Evolutionary conservation across 2,329 filamentous ascomycete genomes (phyloP), one percentile per base, ranked within the genome.

Genomic region (Fonsecaea monophora): DNA sequence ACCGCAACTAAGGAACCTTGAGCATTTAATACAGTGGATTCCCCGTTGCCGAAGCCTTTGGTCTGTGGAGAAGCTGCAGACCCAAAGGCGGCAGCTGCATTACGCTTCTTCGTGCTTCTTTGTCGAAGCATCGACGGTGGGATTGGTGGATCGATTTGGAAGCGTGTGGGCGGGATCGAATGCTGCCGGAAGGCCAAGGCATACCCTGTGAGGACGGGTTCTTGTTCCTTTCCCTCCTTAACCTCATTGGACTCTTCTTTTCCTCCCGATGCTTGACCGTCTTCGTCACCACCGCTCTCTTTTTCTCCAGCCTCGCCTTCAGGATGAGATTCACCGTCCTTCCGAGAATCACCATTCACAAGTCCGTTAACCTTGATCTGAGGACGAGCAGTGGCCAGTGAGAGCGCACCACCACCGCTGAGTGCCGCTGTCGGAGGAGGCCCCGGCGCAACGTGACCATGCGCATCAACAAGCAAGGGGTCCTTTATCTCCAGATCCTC

Each of bases 91-190:
- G 62, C 48, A 9, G 65, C 42, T 8, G 55, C 50, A 42, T 42
- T 69, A 37, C 71, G 66, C 50, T 70, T 71, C 68, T 71, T 71
- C 1, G 59, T 68, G 67, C 59, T 70, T 12, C 65, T 66, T 45
- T 66, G 56, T n/a, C 70, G 67, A 7, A 73, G 67, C 72, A 73
- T 73, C 12, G 70, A 38, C 5, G 72, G 42, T 9, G 71, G 72
- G 38, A 73, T 73, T 10, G 72, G 72, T 7, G 72, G 72, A 25
- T 71, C 71, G 65, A 73, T 73, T 54, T 73, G 68, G 59, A 73
- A 73, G 13, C 72, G 72, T 12, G 59, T 58, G 3, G 71, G 68
- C 4, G 72, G 72, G 45, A 73, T 73, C 15, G 63, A 55, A 53
- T 70, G 65, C 10, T 60, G 65, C 45, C 67, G 68, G 57, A 71